Evolutionary conservation across 192 early-diverging fungal genomes (phyloP), one percentile per base, ranked within the genome.

Genomic region (Chytriomyces sp.): DNA sequence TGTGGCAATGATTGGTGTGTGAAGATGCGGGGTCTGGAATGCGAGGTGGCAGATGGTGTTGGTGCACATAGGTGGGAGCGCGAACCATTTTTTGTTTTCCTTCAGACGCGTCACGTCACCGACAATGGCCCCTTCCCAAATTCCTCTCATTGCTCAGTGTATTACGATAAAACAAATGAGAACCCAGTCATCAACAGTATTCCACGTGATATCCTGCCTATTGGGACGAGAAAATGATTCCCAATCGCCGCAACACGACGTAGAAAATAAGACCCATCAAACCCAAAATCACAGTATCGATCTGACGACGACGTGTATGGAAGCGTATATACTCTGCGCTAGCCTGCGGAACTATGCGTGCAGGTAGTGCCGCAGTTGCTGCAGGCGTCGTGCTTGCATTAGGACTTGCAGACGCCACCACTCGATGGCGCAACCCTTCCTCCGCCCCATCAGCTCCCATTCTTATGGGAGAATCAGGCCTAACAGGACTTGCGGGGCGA

Each of bases 251-350:
- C 53, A 70, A 10, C n/a, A 70, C 38, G 17, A 70, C 44, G 56
- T 59, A 59, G 19, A 8, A 25, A 25, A 40, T 5, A 5, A 57
- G 7, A n/a, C 56, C 68, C 8, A 17, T 7, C 7, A 70, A 39
- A 39, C 49, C 32, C 7, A 68, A 36, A 36, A 68, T 68, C 26
- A 39, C 53, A 3, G 66, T 68, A 39, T 68, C 66, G 26, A 68
- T 53, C 52, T 56, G 66, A 12, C 66, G 44, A 1, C n/a, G 1
- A 12, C 66, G 44, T 17, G 19, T 10, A 36, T 68, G 49, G 34
- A 56, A 68, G 30, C 22, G 12, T 52, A 56, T 33, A 19, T 31
- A 19, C 1, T 31, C 66, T 68, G 44, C 26, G 38, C 26, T 39
- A 26, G 37, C n/a, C 33, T 61, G 44, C 2, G 44, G 59, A 17